Conservation (phyloP, 352 stramenopile species). For the Phytophthora nicotianae region DNA sequence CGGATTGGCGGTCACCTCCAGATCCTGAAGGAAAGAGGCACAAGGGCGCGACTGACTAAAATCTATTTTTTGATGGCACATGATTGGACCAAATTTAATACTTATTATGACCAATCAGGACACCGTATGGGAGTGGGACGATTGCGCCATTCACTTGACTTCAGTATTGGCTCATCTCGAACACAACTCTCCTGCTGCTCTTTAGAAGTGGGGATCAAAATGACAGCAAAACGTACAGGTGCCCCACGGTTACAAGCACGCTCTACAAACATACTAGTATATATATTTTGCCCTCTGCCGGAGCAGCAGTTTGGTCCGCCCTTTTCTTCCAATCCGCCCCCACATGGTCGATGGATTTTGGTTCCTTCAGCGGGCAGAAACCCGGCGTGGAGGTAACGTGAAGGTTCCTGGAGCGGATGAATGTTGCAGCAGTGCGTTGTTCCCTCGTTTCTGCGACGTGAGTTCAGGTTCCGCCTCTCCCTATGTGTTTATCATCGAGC, state of each 20-base stretch:
- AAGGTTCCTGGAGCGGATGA: conserved; percentile 8
- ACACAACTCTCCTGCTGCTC: too few species aligned
- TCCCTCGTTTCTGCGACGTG: conserved; percentile 43
- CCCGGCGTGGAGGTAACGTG: conserved; percentile 3
- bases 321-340: conserved; percentile 34
- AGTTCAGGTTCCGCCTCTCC: conserved; percentile 26
- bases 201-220: too few species aligned
- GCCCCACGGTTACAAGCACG: background rate
- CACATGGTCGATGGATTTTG: conserved; percentile 24
- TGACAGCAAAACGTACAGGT: conserved; percentile 3
- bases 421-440: conserved; percentile 27
- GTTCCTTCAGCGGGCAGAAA: conserved; percentile 14
- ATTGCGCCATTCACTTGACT: conserved; percentile 40
- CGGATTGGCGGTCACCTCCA: background rate
- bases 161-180: conserved; percentile 22
- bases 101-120: conserved; percentile 20
- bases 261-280: conserved; percentile 8
- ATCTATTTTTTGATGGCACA: background rate
- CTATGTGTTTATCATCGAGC: conserved; percentile 4
- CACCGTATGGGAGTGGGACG: conserved; percentile 19
- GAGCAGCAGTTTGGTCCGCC: conserved; percentile 27
- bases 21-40: conserved; percentile 21
- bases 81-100: conserved; percentile 24
- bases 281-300: background rate
- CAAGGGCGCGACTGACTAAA: background rate